Base-by-base conservation (phyloP, 148 eudicot genomes). In the Dysphania ambrosioides region DNA sequence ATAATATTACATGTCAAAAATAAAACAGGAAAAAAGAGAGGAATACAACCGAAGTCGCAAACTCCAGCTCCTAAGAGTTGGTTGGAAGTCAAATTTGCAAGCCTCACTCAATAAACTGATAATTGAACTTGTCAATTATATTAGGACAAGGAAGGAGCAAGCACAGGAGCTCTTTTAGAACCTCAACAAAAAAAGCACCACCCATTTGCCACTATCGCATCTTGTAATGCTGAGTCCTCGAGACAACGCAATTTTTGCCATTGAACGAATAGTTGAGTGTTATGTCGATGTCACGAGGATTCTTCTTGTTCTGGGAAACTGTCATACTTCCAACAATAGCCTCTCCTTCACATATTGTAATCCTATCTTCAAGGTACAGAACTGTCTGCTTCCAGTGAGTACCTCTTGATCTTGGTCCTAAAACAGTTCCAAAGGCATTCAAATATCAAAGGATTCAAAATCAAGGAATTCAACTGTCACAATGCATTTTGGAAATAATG, bases 341-440 rank as follows among this genome's bases (percentile, higher is more conserved):
- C 81, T 96, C 99, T 27, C 97, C 99, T 87, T 90, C 82, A 74
- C 97, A 92, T 72, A 96, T 80, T 0, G 92, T 86, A 36, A 96
- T 82, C 71, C 88, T 90, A 59, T 96, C 99, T 78, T 96, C 99
- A 23, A 96, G 85, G 86, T 96, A 96, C 60, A 96, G 76, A 4
- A 96, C 97, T 2, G 99, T 96, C 75, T 96, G 99, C 82, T 92
- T 96, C 99, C 97, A 96, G 67, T 96, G 99, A 10, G 99, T 96
- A 19, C 75, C 81, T 42, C 94, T 80, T 21, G 99, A 96, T 74
- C 82, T 92, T 56, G 99, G 99, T 18, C 99, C 99, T 96, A 82
- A 65, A 27, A 66, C 68, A 77, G 26, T 30, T 40, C 0, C n/a
- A 6, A 9, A 31, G n/a, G 4, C n/a, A 27, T 44, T 58, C 23